Percentiles rank a stretch among this genome's conserved stretches.
These are phyloP conservation scores for Penicillium olsonii DNA, from an alignment of 2,329 filamentous ascomycete species.

Conservation along the genomic window DNA sequence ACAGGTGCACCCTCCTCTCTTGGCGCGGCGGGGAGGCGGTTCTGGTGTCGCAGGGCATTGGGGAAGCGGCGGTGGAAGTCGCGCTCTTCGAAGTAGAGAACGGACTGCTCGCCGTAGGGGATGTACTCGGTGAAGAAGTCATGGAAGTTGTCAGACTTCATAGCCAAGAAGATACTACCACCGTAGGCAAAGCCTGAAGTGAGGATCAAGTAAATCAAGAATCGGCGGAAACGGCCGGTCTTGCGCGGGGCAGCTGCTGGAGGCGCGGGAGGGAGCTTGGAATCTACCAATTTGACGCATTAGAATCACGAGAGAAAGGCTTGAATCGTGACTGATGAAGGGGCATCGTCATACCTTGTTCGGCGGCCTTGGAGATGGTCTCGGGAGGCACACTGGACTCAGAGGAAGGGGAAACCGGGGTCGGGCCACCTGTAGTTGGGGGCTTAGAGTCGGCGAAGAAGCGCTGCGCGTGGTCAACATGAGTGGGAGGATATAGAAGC, in stretches of 20 bases:
- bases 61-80: conserved; percentile 89
- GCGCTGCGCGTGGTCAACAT: conserved; percentile 41
- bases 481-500: conserved; percentile 20
- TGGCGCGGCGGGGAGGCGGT: conserved; percentile 35
- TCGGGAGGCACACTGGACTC: conserved; percentile 52
- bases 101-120: conserved; percentile 89
- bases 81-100: conserved; percentile 92
- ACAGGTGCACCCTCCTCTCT: conserved; percentile 67
- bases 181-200: conserved; percentile 78
- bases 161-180: conserved; percentile 88
- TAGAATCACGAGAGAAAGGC: conserved; percentile 18
- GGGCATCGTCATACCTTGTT: conserved; percentile 28
- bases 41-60: conserved; percentile 51
- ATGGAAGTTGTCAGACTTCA: conserved; percentile 96
- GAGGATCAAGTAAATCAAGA: conserved; percentile 74
- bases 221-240: conserved; percentile 72
- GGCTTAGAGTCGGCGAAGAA: conserved; percentile 54
- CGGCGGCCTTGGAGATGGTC: conserved; percentile 48
- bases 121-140: conserved; percentile 98
- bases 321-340: conserved; percentile 9
- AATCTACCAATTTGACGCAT: conserved; percentile 41
- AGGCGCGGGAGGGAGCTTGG: conserved; percentile 38
- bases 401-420: conserved; percentile 48
- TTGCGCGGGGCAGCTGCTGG: conserved; percentile 58
- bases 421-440: conserved; percentile 36